phyloP scores from a whole-genome alignment of 352 stramenopile genomes.

The Phytophthora sansomeana region DNA sequence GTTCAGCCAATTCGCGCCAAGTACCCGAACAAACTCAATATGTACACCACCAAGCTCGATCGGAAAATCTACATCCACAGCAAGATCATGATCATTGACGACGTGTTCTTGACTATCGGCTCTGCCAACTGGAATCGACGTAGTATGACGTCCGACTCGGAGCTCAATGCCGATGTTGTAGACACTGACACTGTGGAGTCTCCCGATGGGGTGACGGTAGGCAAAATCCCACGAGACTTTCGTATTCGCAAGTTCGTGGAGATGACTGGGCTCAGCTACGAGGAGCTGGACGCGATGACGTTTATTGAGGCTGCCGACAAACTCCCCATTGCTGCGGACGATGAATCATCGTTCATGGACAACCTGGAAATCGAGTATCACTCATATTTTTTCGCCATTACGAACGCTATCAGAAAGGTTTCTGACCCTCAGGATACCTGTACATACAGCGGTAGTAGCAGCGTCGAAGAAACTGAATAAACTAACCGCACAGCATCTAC shows the following conservation, averaged over 20 bases:
- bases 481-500: not conserved
- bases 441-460: constrained; percentile 21
- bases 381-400: constrained; percentile 29
- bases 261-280: constrained; percentile 51
- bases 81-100: constrained; percentile 65
- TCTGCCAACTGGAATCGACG: constrained; percentile 69
- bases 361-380: constrained; percentile 26
- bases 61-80: constrained; percentile 63
- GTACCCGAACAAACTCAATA: constrained; percentile 32
- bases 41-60: constrained; percentile 50
- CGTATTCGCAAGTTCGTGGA: constrained; percentile 72
- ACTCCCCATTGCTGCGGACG: constrained; percentile 10
- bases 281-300: constrained; percentile 53
- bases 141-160: constrained; percentile 56
- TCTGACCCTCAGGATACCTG: constrained; percentile 29
- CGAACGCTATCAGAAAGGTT: constrained; percentile 22
- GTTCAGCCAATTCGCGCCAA: constrained; percentile 47
- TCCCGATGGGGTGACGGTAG: constrained; percentile 40
- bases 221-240: constrained; percentile 55
- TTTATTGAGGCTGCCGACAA: constrained; percentile 57
- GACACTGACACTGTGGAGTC: constrained; percentile 41
- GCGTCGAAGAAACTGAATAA: constrained; percentile 4
- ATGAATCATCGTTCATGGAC: constrained; percentile 44
- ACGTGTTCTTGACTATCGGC: constrained; percentile 65
- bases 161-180: constrained; percentile 62